Evolutionary conservation across 495 filamentous ascomycete genomes (phyloP).

Genomic region (Cryomyces minteri): DNA sequence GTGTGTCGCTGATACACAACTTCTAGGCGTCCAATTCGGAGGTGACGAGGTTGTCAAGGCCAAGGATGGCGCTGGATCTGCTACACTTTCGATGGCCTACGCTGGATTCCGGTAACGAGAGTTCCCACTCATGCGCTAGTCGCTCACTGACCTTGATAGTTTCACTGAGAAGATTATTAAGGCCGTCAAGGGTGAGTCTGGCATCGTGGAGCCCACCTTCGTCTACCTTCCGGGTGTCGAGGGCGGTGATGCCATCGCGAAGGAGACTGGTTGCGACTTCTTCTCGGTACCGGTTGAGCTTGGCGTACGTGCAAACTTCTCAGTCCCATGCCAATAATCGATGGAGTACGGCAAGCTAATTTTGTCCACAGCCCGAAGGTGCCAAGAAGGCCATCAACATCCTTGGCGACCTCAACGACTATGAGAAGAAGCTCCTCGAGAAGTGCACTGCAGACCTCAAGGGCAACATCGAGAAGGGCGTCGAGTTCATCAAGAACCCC

Average conservation of each 20-base stretch:
- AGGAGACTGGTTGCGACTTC: slow-evolving; percentile 73
- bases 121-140: too few relatives aligned
- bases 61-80: slow-evolving; percentile 89
- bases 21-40: slow-evolving; percentile 75
- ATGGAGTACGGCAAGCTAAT: background rate
- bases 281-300: slow-evolving; percentile 94
- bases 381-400: slow-evolving; percentile 68
- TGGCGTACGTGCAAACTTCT: slow-evolving; percentile 43
- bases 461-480: slow-evolving; percentile 85
- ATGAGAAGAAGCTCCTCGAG: slow-evolving; percentile 77
- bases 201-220: slow-evolving; percentile 83
- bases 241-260: slow-evolving; percentile 67
- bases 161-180: slow-evolving; percentile 88
- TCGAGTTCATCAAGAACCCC: slow-evolving; percentile 75
- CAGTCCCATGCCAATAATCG: background rate
- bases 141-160: slow-evolving; percentile 26
- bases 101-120: slow-evolving; percentile 64
- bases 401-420: slow-evolving; percentile 48
- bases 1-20: background rate
- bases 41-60: slow-evolving; percentile 98
- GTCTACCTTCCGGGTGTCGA: slow-evolving; percentile 82
- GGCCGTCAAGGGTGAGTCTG: slow-evolving; percentile 71
- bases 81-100: slow-evolving; percentile 94
- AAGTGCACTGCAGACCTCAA: slow-evolving; percentile 54
- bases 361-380: slow-evolving; percentile 48